phyloP scores from a whole-genome alignment of 2,329 filamentous ascomycete genomes.

The Claviceps africana region DNA sequence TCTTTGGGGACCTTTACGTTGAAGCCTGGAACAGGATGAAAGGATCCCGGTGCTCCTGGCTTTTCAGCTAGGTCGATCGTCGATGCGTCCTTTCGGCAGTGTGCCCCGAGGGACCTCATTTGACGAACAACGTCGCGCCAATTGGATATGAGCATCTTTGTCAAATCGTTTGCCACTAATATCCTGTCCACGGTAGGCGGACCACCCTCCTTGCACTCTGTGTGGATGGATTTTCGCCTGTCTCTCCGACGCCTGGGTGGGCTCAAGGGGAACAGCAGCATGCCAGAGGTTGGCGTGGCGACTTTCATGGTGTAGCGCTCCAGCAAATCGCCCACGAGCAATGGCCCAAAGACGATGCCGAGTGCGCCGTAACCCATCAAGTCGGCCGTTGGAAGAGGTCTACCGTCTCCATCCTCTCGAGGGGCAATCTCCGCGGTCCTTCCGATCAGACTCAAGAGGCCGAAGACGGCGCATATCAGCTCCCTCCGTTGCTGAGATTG shows the following conservation, averaged over 20 bases:
- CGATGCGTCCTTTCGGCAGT: constrained; percentile 12
- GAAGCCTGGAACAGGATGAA: background rate
- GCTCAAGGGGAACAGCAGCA: constrained; percentile 28
- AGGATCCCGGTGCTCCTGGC: background rate
- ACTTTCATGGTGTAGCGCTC: constrained; percentile 35
- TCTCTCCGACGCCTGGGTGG: constrained; percentile 25
- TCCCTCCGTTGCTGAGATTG: constrained; percentile 46
- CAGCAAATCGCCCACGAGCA: constrained; percentile 45
- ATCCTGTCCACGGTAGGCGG: constrained; percentile 38
- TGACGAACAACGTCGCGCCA: constrained; percentile 52
- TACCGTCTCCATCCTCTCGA: constrained; percentile 36
- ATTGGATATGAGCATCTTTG: constrained; percentile 51
- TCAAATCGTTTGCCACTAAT: constrained; percentile 41
- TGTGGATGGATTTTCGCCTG: constrained; percentile 10
- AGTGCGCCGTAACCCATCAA: constrained; percentile 51
- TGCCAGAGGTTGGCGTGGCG: constrained; percentile 26
- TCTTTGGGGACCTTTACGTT: background rate
- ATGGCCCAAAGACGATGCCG: constrained; percentile 50
- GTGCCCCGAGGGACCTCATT: constrained; percentile 33
- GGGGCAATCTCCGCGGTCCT: constrained; percentile 39
- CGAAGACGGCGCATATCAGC: constrained; percentile 53
- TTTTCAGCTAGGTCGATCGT: constrained; percentile 6
- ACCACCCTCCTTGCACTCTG: constrained; percentile 4
- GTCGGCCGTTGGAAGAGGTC: constrained; percentile 39
- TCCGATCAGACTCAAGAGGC: constrained; percentile 47